Percentiles rank a stretch among this genome's conserved stretches.
Conservation (phyloP, 768 basidiomycete genomes). For the Pholiota microspora region DNA sequence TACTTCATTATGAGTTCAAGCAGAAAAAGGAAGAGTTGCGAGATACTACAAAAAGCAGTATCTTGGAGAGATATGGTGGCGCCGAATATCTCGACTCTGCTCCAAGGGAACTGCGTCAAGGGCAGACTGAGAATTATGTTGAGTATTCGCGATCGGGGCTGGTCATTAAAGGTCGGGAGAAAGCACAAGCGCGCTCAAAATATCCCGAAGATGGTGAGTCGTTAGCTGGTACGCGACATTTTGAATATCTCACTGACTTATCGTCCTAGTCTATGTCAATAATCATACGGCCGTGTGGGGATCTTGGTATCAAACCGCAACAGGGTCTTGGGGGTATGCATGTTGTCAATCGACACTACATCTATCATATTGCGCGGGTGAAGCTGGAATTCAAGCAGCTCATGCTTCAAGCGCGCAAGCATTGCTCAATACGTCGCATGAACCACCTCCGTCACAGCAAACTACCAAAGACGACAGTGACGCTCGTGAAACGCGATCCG, state of each 20-base stretch:
- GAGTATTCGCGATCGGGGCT: constrained; percentile 94
- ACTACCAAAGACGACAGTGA: constrained; percentile 24
- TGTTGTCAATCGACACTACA: constrained; percentile 91
- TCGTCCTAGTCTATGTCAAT: constrained; percentile 70
- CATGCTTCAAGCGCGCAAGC: constrained; percentile 73
- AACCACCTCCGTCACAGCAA: constrained; percentile 23
- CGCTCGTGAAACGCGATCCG: constrained; percentile 19
- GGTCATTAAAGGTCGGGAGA: constrained; percentile 88
- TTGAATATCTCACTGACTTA: constrained; percentile 10
- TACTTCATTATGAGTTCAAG: constrained; percentile 86
- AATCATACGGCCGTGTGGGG: constrained; percentile 99
- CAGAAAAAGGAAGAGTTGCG: constrained; percentile 92
- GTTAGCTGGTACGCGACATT: neutral
- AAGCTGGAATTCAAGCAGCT: constrained; percentile 77
- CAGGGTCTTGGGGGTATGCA: constrained; percentile 85
- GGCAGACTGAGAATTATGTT: constrained; percentile 96
- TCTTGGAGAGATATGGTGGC: constrained; percentile 92
- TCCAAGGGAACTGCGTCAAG: constrained; percentile 90
- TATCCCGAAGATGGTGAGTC: constrained; percentile 93
- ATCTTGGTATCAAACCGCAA: constrained; percentile 80
- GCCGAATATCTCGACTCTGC: constrained; percentile 86
- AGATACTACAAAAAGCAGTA: constrained; percentile 85
- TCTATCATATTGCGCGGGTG: constrained; percentile 88
- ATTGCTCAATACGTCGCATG: constrained; percentile 49
- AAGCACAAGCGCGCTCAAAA: constrained; percentile 84